These are phyloP conservation scores for Coemansia sp. DNA, from an alignment of 192 early-diverging fungal genomes.

Conservation along the genomic window DNA sequence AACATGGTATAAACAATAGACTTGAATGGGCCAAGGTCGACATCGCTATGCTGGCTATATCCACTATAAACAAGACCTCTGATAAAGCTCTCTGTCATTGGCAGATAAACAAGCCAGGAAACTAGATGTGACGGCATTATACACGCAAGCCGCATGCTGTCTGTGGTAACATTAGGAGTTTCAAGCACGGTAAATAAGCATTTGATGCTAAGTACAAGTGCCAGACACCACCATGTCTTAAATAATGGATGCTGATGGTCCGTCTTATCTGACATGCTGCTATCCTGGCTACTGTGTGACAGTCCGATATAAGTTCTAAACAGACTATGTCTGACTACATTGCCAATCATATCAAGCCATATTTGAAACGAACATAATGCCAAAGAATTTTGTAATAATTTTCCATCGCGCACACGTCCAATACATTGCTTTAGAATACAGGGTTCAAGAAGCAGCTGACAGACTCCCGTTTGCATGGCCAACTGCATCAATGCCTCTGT, in stretches of 20 bases:
- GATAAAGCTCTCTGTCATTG: slow-evolving; percentile 4
- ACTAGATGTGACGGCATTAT: slow-evolving; percentile 29
- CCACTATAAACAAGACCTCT: neutral
- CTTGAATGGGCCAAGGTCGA: slow-evolving; percentile 2
- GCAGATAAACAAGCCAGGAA: slow-evolving; percentile 31
- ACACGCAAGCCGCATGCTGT: slow-evolving; percentile 11
- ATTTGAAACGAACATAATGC: slow-evolving; percentile 22
- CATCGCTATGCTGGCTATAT: neutral
- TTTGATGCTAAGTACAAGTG: slow-evolving; percentile 18
- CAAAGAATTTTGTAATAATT: slow-evolving; percentile 2
- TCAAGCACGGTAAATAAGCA: slow-evolving; percentile 11
- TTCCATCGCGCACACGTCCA: neutral
- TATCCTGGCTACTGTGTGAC: neutral
- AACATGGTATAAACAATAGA: slow-evolving; percentile 23
- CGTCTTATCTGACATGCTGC: neutral
- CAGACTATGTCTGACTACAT: slow-evolving; percentile 30
- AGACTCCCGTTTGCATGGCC: slow-evolving; percentile 22
- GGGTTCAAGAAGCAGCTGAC: slow-evolving; percentile 26
- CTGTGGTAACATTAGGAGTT: neutral
- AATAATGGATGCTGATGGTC: neutral
- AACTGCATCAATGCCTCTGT: slow-evolving; percentile 31
- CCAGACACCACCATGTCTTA: slow-evolving; percentile 32
- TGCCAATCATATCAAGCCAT: slow-evolving; percentile 45
- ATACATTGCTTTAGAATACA: slow-evolving; percentile 5
- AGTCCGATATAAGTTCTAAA: slow-evolving; percentile 23